Evolutionary conservation across 2,329 filamentous ascomycete genomes (phyloP), one percentile per base, ranked within the genome.

Genomic region (Hypoxylon sp.): DNA sequence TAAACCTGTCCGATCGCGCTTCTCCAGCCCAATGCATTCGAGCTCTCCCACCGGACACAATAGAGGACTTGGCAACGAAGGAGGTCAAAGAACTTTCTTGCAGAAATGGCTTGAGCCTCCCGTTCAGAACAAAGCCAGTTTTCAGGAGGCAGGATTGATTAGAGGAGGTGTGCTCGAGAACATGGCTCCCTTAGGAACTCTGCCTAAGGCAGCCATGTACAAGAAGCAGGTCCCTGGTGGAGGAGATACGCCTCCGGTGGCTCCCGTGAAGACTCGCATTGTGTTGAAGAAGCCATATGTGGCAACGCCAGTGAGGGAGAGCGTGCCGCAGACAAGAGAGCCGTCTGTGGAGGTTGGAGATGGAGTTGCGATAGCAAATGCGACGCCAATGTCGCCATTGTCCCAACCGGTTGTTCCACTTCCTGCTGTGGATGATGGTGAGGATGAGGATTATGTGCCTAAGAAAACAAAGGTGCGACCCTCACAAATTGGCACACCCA

Each of bases 121-220:
- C 5, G 72, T 83, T 27, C 79, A 82, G 71, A 77, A 73, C 70
- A 82, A 80, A 70, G 67, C 91, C 7, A 93, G 88, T 68, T 96
- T 87, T 67, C 84, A 90, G 75, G 90, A 96, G 68, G 83, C 80
- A 49, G 89, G 88, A 32, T 80, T 94, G 61, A 77, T 87, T 64
- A 80, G 87, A 37, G 83, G 85, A 69, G 89, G 89, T 58, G 89
- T 95, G 12, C 77, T 95, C 51, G 87, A 90, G 71, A 87, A 87
- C 64, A 96, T 96, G 91, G 86, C 86, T 43, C 87, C 91, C 17
- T 75, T 96, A 47, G 91, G 91, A 29, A 80, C 85, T 45, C 78
- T 86, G 61, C 91, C 91, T 8, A 83, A 82, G 71, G 79, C 78
- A 15, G 73, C 79, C 36, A 80, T 83, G 67, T 76, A 85, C 59